Conservation (phyloP, 371 early-diverging fungal genomes). For the Mucor irregularis region DNA sequence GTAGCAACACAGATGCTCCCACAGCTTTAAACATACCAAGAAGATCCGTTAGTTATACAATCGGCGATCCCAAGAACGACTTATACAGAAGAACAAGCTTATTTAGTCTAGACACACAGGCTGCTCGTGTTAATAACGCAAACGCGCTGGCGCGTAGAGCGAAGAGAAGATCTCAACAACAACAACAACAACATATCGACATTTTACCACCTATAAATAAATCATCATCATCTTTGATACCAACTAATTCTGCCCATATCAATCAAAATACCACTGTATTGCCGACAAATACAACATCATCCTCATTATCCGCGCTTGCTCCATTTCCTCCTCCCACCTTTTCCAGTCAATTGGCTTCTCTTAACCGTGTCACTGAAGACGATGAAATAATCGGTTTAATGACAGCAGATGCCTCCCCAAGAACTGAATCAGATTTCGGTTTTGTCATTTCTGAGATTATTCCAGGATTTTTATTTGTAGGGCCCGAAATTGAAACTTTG, state of each 20-base stretch:
- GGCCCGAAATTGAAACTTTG: constrained; percentile 58
- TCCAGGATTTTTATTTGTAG: constrained; percentile 60
- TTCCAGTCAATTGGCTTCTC: background rate
- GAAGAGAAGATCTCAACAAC: constrained; percentile 32
- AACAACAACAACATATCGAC: constrained; percentile 1
- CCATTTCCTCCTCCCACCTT: background rate
- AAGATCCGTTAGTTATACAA: constrained; percentile 47
- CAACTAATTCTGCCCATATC: too few relatives aligned
- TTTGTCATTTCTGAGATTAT: constrained; percentile 62
- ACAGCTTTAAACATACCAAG: constrained; percentile 24
- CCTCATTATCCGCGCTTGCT: background rate
- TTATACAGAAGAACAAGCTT: constrained; percentile 41
- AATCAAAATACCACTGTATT: background rate
- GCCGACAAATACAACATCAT: background rate
- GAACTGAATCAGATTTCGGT: constrained; percentile 47
- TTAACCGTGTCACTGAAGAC: constrained; percentile 39
- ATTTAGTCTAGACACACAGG: constrained; percentile 53
- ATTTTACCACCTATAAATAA: too few relatives aligned
- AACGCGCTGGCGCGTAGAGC: constrained; percentile 50
- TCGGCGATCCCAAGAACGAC: constrained; percentile 32
- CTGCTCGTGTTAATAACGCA: constrained; percentile 49
- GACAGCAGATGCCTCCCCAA: constrained; percentile 25
- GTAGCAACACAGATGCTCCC: background rate
- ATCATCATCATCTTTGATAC: too few relatives aligned
- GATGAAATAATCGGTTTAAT: constrained; percentile 25